phyloP scores from a whole-genome alignment of 148 eudicot genomes.

The Spergularia marina region DNA sequence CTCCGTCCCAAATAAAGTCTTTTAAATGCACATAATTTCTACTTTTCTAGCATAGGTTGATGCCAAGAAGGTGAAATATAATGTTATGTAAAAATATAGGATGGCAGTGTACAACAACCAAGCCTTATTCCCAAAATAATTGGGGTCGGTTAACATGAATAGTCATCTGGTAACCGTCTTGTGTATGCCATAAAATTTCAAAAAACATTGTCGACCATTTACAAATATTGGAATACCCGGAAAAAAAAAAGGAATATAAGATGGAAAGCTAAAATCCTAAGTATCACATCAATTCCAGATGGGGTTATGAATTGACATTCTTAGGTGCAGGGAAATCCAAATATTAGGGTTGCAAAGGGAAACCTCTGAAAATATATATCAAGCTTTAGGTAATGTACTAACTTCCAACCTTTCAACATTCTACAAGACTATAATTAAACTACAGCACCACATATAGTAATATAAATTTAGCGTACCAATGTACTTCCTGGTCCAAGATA shows the following conservation, averaged over 20 bases:
- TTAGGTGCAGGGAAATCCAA: no score
- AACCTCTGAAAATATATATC: not conserved
- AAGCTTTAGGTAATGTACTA: not conserved
- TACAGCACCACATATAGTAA: not conserved
- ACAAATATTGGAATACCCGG: no score
- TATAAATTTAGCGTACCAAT: constrained; percentile 48
- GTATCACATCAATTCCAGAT: no score
- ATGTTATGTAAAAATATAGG: not conserved
- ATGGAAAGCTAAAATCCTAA: no score
- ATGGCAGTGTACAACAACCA: not conserved
- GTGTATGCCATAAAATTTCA: no score
- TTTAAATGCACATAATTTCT: not conserved
- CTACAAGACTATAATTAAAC: not conserved
- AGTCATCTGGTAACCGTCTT: no score
- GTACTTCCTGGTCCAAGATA: constrained; percentile 98
- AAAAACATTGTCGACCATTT: no score
- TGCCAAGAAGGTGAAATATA: not conserved
- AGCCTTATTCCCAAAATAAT: not conserved
- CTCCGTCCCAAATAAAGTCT: not conserved
- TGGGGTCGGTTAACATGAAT: no score
- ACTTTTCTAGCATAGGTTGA: not conserved
- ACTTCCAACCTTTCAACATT: not conserved
- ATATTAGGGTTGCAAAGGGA: no score
- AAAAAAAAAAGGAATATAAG: no score
- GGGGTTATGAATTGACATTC: no score